Conservation (phyloP, 106 monocot species). For the Dioscorea zingiberensis region DNA sequence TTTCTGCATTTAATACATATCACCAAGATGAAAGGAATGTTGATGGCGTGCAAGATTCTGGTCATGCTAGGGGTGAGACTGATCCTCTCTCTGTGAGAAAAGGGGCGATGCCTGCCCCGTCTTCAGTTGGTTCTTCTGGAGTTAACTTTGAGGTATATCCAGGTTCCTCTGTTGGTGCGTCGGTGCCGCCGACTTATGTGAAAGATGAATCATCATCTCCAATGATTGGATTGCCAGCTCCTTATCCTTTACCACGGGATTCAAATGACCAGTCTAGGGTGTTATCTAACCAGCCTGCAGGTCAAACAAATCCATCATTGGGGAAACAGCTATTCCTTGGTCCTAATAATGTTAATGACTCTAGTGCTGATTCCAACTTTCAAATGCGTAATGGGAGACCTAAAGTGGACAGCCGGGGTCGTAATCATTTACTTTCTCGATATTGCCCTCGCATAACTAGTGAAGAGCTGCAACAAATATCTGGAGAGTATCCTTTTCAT, state of each 20-base stretch:
- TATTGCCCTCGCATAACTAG: constrained; percentile 37
- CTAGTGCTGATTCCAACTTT: constrained; percentile 6
- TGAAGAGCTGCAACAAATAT: constrained; percentile 79
- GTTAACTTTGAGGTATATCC: constrained; percentile 36
- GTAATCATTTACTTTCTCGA: constrained; percentile 24
- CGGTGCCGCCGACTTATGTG: constrained; percentile 4
- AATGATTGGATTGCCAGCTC: constrained; percentile 26
- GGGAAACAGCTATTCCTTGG: constrained; percentile 5
- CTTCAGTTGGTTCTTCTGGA: constrained; percentile 27
- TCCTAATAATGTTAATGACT: constrained; percentile 6
- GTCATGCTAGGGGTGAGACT: constrained; percentile 28
- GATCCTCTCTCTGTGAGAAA: constrained; percentile 37
- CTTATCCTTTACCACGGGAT: constrained; percentile 17
- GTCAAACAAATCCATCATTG: constrained; percentile 26
- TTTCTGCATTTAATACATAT: constrained; percentile 28
- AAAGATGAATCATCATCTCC: constrained; percentile 34
- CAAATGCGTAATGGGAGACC: constrained; percentile 36
- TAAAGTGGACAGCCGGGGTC: constrained; percentile 12
- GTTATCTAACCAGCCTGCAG: constrained; percentile 23
- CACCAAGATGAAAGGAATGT: constrained; percentile 33
- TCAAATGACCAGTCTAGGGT: constrained; percentile 30
- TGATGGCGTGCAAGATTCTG: constrained; percentile 26
- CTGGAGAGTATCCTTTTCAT: constrained; percentile 78
- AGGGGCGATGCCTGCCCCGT: constrained; percentile 27
- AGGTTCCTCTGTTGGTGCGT: constrained; percentile 16